phyloP scores from a whole-genome alignment of 345 rosid species.

The Corchorus capsularis region DNA sequence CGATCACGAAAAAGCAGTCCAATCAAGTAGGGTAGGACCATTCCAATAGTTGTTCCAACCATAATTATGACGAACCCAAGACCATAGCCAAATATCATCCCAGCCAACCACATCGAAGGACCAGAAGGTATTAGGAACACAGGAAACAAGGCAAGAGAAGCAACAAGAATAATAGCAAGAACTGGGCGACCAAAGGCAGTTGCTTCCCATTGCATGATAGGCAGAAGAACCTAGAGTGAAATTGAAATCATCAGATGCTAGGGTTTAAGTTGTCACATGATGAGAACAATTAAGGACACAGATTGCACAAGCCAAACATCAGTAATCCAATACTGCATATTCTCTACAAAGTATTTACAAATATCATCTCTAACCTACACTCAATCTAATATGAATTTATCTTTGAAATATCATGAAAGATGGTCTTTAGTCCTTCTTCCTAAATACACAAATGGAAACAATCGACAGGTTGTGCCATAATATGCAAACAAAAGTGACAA shows the following conservation, averaged over 20 bases:
- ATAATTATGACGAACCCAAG: conserved; percentile 89
- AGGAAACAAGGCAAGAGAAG: conserved; percentile 90
- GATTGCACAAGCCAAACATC: conserved; percentile 4
- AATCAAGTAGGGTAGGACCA: conserved; percentile 79
- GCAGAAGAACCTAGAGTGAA: conserved; percentile 68
- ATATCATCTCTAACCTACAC: neutral
- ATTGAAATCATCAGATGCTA: neutral
- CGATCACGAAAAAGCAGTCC: conserved; percentile 86
- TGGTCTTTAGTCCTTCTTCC: neutral
- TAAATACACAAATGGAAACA: neutral
- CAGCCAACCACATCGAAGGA: conserved; percentile 99
- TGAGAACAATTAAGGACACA: neutral
- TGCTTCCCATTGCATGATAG: conserved; percentile 95
- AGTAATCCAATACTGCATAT: neutral
- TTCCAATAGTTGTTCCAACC: conserved; percentile 94
- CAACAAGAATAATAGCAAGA: conserved; percentile 80
- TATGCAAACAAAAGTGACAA: neutral
- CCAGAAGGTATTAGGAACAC: conserved; percentile 96
- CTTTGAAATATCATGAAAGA: neutral
- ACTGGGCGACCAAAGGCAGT: conserved; percentile 96
- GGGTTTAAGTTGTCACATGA: conserved; percentile 3
- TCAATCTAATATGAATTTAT: neutral
- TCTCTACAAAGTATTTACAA: neutral
- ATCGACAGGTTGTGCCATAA: neutral
- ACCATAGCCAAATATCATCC: conserved; percentile 97